A percentile compares a stretch with the other conserved stretches of the same genome.
phyloP scores from a whole-genome alignment of 1,139 yeast species.

The Fermentozyma sake region DNA sequence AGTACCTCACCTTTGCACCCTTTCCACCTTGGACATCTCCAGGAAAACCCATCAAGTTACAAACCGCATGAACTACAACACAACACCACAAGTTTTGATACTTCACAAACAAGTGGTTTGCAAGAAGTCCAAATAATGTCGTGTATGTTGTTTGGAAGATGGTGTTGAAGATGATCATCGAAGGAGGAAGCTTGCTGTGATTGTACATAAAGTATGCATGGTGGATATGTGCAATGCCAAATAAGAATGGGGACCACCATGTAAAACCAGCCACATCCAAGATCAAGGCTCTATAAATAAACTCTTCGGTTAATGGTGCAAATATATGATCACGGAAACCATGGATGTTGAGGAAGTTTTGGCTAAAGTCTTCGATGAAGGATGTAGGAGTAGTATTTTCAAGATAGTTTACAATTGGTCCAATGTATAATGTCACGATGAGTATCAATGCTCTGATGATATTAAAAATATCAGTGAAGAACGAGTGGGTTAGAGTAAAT shows the following conservation, averaged over 20 bases:
- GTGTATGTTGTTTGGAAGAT: conserved; percentile 69
- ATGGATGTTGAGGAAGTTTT: conserved; percentile 31
- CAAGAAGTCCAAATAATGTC: conserved; percentile 71
- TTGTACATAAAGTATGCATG: conserved; percentile 62
- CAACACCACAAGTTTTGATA: conserved; percentile 57
- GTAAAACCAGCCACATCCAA: conserved; percentile 31
- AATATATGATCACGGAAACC: conserved; percentile 65
- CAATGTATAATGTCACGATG: conserved; percentile 47
- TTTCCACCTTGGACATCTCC: conserved; percentile 14
- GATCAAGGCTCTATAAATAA: conserved; percentile 67
- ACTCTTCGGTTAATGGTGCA: conserved; percentile 88
- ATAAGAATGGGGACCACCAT: conserved; percentile 58
- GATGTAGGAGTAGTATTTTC: conserved; percentile 10
- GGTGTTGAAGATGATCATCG: conserved; percentile 36
- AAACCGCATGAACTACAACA: conserved; percentile 61
- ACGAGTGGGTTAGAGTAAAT: conserved; percentile 14
- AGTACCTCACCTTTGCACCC: too few relatives aligned
- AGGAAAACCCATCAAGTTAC: conserved; percentile 83
- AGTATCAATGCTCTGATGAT: conserved; percentile 22
- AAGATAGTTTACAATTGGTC: conserved; percentile 51
- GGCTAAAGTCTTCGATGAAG: conserved; percentile 12
- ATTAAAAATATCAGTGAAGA: conserved; percentile 21
- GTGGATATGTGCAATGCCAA: conserved; percentile 90
- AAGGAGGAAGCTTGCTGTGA: conserved; percentile 18
- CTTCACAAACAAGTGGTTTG: conserved; percentile 55